Percentiles rank a stretch among this genome's conserved stretches.
These are phyloP conservation scores for Ochetophila trinervis DNA, from an alignment of 306 rosid genomes.

Conservation along the genomic window DNA sequence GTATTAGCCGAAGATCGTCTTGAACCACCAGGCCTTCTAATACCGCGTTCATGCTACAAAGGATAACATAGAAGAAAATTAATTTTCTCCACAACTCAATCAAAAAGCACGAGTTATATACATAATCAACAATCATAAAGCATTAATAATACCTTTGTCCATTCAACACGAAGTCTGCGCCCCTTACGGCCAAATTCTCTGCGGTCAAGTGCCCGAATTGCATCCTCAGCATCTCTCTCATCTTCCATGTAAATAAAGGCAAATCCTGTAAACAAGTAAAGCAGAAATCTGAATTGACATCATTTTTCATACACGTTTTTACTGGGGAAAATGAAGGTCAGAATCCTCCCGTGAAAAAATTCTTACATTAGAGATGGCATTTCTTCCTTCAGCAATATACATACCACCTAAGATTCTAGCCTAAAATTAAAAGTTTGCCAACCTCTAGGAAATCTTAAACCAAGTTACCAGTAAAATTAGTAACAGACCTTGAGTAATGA, in stretches of 20 bases:
- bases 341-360: conserved; percentile 32
- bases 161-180: conserved; percentile 95
- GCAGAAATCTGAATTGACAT: conserved; percentile 19
- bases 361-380: conserved; percentile 31
- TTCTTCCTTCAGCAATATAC: conserved; percentile 43
- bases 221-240: conserved; percentile 95
- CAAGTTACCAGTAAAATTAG: conserved; percentile 82
- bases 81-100: background rate
- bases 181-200: conserved; percentile 90
- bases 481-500: conserved; percentile 91
- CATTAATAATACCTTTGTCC: conserved; percentile 71
- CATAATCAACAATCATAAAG: background rate
- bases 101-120: conserved; percentile 13
- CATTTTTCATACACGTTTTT: background rate
- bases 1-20: conserved; percentile 66
- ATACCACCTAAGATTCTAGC: conserved; percentile 46
- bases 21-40: conserved; percentile 75
- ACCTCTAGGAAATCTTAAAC: conserved; percentile 66
- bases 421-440: conserved; percentile 48
- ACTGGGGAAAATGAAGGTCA: conserved; percentile 17
- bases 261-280: conserved; percentile 55
- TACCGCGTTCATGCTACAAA: conserved; percentile 81
- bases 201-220: conserved; percentile 79
- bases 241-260: conserved; percentile 98
- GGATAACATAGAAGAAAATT: background rate